Conservation (phyloP, 1,139 yeast species). For the Lodderomyces jiufengensis region DNA sequence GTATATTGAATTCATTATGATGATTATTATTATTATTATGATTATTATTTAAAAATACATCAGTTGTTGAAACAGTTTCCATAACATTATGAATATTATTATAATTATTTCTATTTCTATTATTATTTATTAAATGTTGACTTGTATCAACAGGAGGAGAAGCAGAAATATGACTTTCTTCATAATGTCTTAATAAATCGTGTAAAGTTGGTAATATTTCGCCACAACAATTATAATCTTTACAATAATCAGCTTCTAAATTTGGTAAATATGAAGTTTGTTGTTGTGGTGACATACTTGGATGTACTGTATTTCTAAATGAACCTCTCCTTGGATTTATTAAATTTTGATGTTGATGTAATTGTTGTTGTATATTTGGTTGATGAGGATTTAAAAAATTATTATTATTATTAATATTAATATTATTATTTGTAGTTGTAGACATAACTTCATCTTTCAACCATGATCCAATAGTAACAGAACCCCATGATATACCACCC, state of each 20-base stretch:
- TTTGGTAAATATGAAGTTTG: conserved; percentile 83
- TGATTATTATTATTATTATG: conserved; percentile 14
- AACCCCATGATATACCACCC: conserved; percentile 99
- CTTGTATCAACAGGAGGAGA: conserved; percentile 53
- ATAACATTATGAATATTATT: conserved; percentile 47
- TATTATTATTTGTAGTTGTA: conserved; percentile 24
- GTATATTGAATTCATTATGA: conserved; percentile 4
- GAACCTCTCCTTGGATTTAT: conserved; percentile 46
- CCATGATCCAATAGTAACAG: conserved; percentile 93
- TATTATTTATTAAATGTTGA: conserved; percentile 28
- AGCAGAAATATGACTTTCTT: conserved; percentile 89
- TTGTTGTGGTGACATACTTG: conserved; percentile 55
- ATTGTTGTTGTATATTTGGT: conserved; percentile 6
- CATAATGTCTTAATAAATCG: conserved; percentile 90
- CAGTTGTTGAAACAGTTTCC: conserved; percentile 85
- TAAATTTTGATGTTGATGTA: conserved; percentile 22
- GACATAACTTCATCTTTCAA: conserved; percentile 84
- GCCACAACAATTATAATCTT: conserved; percentile 96
- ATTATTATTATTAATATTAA: no score
- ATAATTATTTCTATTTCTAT: conserved; percentile 35
- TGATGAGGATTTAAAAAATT: conserved; percentile 8
- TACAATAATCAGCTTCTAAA: conserved; percentile 92
- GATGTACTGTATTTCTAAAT: conserved; percentile 21
- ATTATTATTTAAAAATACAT: conserved; percentile 62
- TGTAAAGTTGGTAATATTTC: conserved; percentile 87